Evolutionary conservation across 2,329 filamentous ascomycete genomes (phyloP), one percentile per base, ranked within the genome.

Genomic region (Beauveria rudraprayagi): DNA sequence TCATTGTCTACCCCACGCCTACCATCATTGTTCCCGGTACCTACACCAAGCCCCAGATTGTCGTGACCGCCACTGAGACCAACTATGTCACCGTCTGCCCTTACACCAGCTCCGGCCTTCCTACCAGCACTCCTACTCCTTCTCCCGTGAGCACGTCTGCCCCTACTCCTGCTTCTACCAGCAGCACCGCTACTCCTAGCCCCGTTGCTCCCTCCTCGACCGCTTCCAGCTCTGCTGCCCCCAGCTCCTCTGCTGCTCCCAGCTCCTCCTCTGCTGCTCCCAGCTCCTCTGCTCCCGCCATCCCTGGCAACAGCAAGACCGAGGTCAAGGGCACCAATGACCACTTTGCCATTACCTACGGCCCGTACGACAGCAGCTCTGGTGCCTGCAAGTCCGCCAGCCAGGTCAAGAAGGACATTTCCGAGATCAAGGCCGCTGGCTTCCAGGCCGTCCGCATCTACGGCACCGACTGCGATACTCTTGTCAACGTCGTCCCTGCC

Each of bases 381-480:
- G 83, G 83, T 63, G 69, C 76, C 54, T 93, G 90, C 86, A 91
- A 90, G 84, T 70, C 71, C 63, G 75, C 80, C 64, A 64, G 65
- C n/a, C 73, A 82, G 53, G 84, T 93, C 62, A 71, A 79, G 63
- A 60, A 68, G 26, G 88, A 92, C 66, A 80, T 93, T 66, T 72
- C 75, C 44, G 67, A 74, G 63, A 88, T 93, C 71, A 83, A 85
- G 70, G 55, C 68, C 58, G 83, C 83, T 66, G 89, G 89, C 63
- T 91, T 92, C 83, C 76, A 76, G 65, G 78, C 83, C 55, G 74
- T 93, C 72, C 92, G 93, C 74, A 80, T 94, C 72, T 97, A 97
- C 85, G 91, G 88, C 66, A 92, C 92, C 67, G 92, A 97, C 83
- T 97, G 93, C 82, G 81, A 83, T 76, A 88, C 88, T 60, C 88